Conservation (phyloP, 768 basidiomycete genomes). For the Royoungia palumana region DNA sequence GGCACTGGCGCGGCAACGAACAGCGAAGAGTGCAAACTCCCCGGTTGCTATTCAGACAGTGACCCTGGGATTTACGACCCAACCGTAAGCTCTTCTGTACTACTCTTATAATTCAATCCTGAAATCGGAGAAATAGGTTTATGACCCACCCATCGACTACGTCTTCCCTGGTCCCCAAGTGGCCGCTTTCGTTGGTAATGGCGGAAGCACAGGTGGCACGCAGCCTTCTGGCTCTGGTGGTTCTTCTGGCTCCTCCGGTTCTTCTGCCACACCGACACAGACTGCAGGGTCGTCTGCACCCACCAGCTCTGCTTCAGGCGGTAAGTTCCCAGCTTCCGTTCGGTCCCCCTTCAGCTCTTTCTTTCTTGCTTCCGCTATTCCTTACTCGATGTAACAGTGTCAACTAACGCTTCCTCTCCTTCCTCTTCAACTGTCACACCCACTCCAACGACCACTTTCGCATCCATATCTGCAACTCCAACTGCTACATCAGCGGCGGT, state of each 20-base stretch:
- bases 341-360: not conserved
- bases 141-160: constrained; percentile 36
- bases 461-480: constrained; percentile 3
- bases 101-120: not conserved
- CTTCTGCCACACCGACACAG: constrained; percentile 14
- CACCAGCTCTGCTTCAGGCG: constrained; percentile 11
- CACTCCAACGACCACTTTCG: constrained; percentile 5
- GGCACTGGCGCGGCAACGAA: constrained; percentile 18
- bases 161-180: constrained; percentile 53
- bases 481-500: constrained; percentile 3
- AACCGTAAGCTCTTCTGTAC: constrained; percentile 27
- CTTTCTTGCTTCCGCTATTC: constrained; percentile 5
- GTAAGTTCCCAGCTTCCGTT: constrained; percentile 13
- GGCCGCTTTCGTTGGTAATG: constrained; percentile 37
- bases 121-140: constrained; percentile 20
- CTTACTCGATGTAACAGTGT: constrained; percentile 23
- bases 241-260: constrained; percentile 8
- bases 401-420: constrained; percentile 21
- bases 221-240: constrained; percentile 11
- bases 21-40: constrained; percentile 50
- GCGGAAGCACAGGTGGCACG: constrained; percentile 12
- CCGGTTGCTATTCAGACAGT: constrained; percentile 65
- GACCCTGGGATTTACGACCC: constrained; percentile 68
- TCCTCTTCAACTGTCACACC: constrained; percentile 1
- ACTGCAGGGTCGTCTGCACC: constrained; percentile 13